Percentiles rank a stretch among this genome's conserved stretches.
These are phyloP conservation scores for Dimargaris cristalligena DNA, from an alignment of 192 early-diverging fungal genomes.

Conservation along the genomic window DNA sequence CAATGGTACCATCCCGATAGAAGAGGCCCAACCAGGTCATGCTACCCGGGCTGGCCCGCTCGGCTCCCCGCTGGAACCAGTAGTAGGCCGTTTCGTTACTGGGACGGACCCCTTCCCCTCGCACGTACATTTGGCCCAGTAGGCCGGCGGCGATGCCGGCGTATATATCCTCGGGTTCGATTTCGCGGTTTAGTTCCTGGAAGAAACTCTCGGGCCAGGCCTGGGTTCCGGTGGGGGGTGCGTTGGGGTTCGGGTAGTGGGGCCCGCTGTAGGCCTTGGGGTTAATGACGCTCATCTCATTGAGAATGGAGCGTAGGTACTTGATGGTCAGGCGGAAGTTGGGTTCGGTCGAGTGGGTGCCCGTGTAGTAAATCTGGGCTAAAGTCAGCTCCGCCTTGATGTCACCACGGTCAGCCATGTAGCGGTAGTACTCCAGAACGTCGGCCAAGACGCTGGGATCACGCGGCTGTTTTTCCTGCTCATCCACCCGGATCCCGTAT, in stretches of 20 bases:
- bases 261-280: conserved; percentile 1
- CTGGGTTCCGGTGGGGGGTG: not conserved
- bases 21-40: conserved; percentile 51
- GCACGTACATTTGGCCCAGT: conserved; percentile 74
- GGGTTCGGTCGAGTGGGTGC: conserved; percentile 27
- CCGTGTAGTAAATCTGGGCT: conserved; percentile 71
- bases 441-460: conserved; percentile 48
- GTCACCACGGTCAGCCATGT: conserved; percentile 46
- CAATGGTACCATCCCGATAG: conserved; percentile 45
- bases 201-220: conserved; percentile 9
- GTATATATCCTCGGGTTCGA: conserved; percentile 13
- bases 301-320: conserved; percentile 16
- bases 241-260: not conserved
- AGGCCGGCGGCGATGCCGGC: conserved; percentile 62
- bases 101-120: conserved; percentile 64
- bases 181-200: not conserved
- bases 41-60: conserved; percentile 36
- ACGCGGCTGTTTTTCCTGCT: conserved; percentile 15
- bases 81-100: conserved; percentile 41
- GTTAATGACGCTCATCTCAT: not conserved
- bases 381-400: conserved; percentile 46
- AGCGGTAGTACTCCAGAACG: conserved; percentile 55
- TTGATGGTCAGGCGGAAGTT: conserved; percentile 15
- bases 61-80: conserved; percentile 64
- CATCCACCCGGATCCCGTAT: conserved; percentile 68